Evolutionary conservation across 495 filamentous ascomycete genomes (phyloP).

Genomic region (Penicillium arizonense): DNA sequence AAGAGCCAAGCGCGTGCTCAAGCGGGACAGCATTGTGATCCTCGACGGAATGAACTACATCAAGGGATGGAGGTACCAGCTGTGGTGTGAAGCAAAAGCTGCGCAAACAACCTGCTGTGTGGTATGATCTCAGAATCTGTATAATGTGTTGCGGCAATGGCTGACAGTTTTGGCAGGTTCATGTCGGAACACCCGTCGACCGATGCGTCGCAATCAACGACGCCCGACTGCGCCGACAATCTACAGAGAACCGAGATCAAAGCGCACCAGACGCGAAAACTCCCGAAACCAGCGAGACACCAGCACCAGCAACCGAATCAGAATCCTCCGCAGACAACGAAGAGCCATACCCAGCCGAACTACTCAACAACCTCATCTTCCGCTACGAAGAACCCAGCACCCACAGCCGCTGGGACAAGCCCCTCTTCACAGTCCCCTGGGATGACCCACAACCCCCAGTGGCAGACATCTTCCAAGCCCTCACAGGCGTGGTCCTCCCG

Average conservation of each 20-base stretch:
- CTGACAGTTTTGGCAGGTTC: slow-evolving; percentile 50
- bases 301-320: neutral
- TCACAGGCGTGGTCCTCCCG: slow-evolving; percentile 47
- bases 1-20: slow-evolving; percentile 79
- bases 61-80: slow-evolving; percentile 95
- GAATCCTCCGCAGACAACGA: slow-evolving; percentile 33
- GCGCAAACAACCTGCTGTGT: slow-evolving; percentile 78
- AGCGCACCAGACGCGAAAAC: neutral
- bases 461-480: slow-evolving; percentile 76
- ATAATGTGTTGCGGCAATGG: neutral
- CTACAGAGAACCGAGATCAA: neutral
- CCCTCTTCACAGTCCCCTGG: slow-evolving; percentile 85
- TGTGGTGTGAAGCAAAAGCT: slow-evolving; percentile 93
- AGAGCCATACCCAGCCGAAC: slow-evolving; percentile 60
- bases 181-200: slow-evolving; percentile 75
- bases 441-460: slow-evolving; percentile 67
- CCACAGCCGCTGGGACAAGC: slow-evolving; percentile 93
- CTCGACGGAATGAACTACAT: slow-evolving; percentile 94
- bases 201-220: slow-evolving; percentile 56
- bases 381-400: slow-evolving; percentile 95
- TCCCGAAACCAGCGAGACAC: neutral
- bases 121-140: slow-evolving; percentile 38
- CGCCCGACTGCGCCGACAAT: slow-evolving; percentile 26
- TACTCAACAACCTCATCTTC: slow-evolving; percentile 91
- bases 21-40: slow-evolving; percentile 79